These are phyloP conservation scores for Podospora appendiculata DNA, from an alignment of 495 filamentous ascomycete genomes.

Conservation along the genomic window DNA sequence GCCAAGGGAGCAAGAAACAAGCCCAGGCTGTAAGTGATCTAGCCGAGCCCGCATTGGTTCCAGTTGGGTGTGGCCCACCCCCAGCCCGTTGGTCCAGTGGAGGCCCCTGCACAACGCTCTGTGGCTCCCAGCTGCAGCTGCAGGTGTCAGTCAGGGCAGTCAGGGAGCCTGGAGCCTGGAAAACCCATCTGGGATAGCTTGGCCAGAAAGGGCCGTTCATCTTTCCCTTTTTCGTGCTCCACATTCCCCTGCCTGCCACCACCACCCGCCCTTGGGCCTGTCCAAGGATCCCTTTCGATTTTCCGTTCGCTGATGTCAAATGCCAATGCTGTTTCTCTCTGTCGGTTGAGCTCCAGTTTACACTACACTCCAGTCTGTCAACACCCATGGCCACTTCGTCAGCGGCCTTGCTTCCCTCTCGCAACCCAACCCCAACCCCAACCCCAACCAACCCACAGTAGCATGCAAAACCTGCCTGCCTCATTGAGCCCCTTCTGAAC, in stretches of 20 bases:
- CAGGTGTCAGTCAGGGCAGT: too few relatives aligned
- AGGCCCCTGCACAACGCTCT: neutral
- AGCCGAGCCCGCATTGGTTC: neutral
- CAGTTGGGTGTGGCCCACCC: neutral
- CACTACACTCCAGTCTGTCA: neutral
- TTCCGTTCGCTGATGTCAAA: neutral
- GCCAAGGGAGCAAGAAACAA: neutral
- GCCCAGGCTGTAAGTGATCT: neutral
- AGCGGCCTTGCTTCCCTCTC: neutral
- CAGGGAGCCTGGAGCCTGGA: too few relatives aligned
- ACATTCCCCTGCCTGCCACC: neutral
- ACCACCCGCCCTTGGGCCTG: neutral
- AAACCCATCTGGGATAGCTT: too few relatives aligned
- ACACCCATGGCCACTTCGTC: neutral
- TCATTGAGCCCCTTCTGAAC: too few relatives aligned
- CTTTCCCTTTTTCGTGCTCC: neutral
- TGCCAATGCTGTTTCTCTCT: too few relatives aligned
- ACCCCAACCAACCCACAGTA: neutral
- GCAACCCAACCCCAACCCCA: neutral
- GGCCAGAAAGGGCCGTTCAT: neutral
- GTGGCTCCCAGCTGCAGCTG: neutral
- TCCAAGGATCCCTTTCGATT: neutral
- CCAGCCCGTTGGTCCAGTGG: neutral
- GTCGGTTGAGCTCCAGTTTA: too few relatives aligned
- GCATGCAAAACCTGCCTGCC: too few relatives aligned